Conservation (phyloP, 2,329 filamentous ascomycete species). For the Pseudogymnoascus destructans region DNA sequence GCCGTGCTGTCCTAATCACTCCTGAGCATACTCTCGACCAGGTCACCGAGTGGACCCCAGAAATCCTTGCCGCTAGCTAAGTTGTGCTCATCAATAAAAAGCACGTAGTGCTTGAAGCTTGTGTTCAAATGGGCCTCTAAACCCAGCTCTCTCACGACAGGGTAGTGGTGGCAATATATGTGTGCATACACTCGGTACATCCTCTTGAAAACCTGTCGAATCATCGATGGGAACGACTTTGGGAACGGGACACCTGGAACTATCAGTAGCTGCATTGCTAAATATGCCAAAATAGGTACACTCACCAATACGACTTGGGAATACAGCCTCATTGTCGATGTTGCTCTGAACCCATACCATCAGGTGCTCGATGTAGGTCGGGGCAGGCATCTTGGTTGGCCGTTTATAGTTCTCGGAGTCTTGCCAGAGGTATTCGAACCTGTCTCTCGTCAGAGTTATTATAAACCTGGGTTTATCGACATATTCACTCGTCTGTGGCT, state of each 20-base stretch:
- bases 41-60: slow-evolving; percentile 87
- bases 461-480: background rate
- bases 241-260: slow-evolving; percentile 75
- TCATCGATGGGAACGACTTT: slow-evolving; percentile 74
- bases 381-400: slow-evolving; percentile 94
- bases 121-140: slow-evolving; percentile 97
- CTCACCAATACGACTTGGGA: slow-evolving; percentile 81
- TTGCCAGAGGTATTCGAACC: slow-evolving; percentile 98
- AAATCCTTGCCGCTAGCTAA: slow-evolving; percentile 90
- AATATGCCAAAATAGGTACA: background rate
- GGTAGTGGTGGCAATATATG: slow-evolving; percentile 99
- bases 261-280: slow-evolving; percentile 31
- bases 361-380: slow-evolving; percentile 93
- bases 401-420: slow-evolving; percentile 87
- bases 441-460: slow-evolving; percentile 25
- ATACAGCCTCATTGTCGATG: slow-evolving; percentile 88
- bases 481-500: slow-evolving; percentile 83
- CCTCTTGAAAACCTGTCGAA: slow-evolving; percentile 96
- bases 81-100: slow-evolving; percentile 95
- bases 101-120: slow-evolving; percentile 98
- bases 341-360: slow-evolving; percentile 95
- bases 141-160: slow-evolving; percentile 85
- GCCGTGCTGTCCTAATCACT: slow-evolving; percentile 44
- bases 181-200: slow-evolving; percentile 98
- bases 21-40: slow-evolving; percentile 95